Percentiles rank a stretch among this genome's conserved stretches.
Evolutionary conservation across 768 basidiomycete species (phyloP).

Genomic region (Boletus vermiculosoides): DNA sequence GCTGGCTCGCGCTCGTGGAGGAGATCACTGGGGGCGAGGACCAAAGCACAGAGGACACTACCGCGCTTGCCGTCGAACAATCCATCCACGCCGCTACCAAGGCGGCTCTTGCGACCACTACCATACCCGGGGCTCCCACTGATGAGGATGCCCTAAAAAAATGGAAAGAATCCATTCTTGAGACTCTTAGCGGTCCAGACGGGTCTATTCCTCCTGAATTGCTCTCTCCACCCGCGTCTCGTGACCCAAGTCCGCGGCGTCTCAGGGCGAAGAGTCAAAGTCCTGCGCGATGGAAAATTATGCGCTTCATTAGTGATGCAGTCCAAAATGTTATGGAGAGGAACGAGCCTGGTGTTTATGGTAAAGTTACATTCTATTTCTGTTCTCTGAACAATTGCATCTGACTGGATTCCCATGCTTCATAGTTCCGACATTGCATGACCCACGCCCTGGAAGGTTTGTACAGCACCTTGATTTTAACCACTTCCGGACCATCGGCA

Average conservation of each 20-base stretch:
- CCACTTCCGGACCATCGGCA: slow-evolving; percentile 95
- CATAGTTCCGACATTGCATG: slow-evolving; percentile 67
- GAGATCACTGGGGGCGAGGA: slow-evolving; percentile 75
- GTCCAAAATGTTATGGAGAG: slow-evolving; percentile 67
- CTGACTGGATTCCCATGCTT: neutral
- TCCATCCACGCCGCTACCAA: slow-evolving; percentile 67
- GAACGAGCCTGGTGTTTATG: slow-evolving; percentile 67
- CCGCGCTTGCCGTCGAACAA: slow-evolving; percentile 61
- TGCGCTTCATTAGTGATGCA: slow-evolving; percentile 76
- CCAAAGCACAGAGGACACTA: slow-evolving; percentile 44
- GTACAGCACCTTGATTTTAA: slow-evolving; percentile 91
- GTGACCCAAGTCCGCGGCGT: slow-evolving; percentile 79
- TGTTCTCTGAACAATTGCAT: neutral
- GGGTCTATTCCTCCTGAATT: slow-evolving; percentile 71
- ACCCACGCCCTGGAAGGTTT: slow-evolving; percentile 74
- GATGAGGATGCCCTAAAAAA: slow-evolving; percentile 44
- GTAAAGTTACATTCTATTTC: slow-evolving; percentile 39
- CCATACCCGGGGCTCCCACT: slow-evolving; percentile 35
- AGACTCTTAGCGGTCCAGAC: slow-evolving; percentile 60
- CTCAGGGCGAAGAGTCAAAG: slow-evolving; percentile 75
- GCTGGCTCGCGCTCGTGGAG: slow-evolving; percentile 80
- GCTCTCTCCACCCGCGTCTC: slow-evolving; percentile 75
- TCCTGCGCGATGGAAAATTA: slow-evolving; percentile 80
- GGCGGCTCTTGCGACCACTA: slow-evolving; percentile 52
- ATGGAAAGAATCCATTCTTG: slow-evolving; percentile 61